Evolutionary conservation across 805 yeast genomes (phyloP), one percentile per base, ranked within the genome.

Genomic region (Candida cerambycidarum): DNA sequence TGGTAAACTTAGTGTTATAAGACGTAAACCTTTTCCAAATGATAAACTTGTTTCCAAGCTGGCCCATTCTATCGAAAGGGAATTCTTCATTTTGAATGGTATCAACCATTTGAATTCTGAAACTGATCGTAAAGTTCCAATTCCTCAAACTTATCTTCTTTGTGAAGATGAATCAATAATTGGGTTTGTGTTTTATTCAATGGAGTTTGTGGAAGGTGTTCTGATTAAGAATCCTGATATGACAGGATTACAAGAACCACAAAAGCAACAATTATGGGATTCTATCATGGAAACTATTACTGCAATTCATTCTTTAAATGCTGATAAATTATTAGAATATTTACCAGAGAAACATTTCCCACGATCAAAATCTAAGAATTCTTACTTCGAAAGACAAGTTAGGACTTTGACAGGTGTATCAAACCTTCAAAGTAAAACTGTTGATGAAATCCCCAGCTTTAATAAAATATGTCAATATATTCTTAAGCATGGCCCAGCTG

Each of bases 21-120:
- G 86, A 43, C 66, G 80, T 48, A 80, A 80, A 53, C 86, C 86
- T 0, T 67, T 73, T 6, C 58, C 75, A 2, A 76, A 75, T 48
- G 65, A 65, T 27, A 64, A 73, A 43, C 62, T 80, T 35, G 72
- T 79, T 13, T 71, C 80, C 13, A 73, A 67, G 48, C 69, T 79
- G 6, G 84, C 86, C 0, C 86, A 80, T 56, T 76, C 84, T 3
- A 76, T 80, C 24, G 85, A 80, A 50, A 56, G 85, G 13, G 86
- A 80, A 54, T 80, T 74, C 52, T 68, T 68, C 54, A 70, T 80
- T 58, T 55, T 79, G 24, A 67, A 67, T 36, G 71, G 65, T 4
- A 63, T 70, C 25, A 57, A 58, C 23, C 51, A 50, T 6, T 52
- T 63, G 32, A 57, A 66, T 45, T 57, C 65, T 34, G 45, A 46